phyloP scores from a whole-genome alignment of 2,329 filamentous ascomycete genomes.

The Dactylellina cionopaga region DNA sequence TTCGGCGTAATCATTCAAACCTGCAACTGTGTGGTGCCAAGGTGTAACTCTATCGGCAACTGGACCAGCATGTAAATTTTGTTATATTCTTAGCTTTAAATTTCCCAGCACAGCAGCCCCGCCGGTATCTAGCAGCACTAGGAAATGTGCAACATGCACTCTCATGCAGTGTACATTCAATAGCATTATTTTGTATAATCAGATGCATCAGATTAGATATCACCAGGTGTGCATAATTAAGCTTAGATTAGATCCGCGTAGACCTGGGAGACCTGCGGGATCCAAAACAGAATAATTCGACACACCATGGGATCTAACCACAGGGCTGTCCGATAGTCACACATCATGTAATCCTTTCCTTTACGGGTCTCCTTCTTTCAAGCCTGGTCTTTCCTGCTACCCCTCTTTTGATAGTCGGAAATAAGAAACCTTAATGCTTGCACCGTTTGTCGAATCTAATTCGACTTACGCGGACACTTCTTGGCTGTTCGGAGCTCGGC shows the following conservation, averaged over 20 bases:
- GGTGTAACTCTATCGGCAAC: no score
- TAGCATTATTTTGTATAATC: no score
- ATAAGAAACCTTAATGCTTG: constrained; percentile 1
- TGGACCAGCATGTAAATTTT: no score
- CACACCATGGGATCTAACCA: constrained; percentile 24
- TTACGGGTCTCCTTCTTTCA: background rate
- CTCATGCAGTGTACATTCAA: no score
- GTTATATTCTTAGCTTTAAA: no score
- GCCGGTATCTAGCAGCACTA: no score
- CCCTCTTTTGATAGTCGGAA: background rate
- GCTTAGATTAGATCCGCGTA: constrained; percentile 52
- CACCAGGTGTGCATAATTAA: constrained; percentile 31
- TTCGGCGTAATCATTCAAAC: no score
- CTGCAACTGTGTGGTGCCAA: no score
- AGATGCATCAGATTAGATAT: constrained; percentile 53
- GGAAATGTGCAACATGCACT: no score
- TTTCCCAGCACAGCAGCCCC: no score
- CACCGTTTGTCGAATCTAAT: constrained; percentile 23
- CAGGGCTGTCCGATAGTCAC: constrained; percentile 16
- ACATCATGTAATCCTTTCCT: no score
- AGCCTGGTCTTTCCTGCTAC: background rate
- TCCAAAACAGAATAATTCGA: background rate
- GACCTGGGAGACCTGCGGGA: constrained; percentile 4
- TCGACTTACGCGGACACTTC: constrained; percentile 20
- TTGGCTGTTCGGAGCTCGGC: constrained; percentile 41